A percentile compares a stretch with the other conserved stretches of the same genome.
phyloP scores from a whole-genome alignment of 164 flowering plant species.

The Vitis labrusca region DNA sequence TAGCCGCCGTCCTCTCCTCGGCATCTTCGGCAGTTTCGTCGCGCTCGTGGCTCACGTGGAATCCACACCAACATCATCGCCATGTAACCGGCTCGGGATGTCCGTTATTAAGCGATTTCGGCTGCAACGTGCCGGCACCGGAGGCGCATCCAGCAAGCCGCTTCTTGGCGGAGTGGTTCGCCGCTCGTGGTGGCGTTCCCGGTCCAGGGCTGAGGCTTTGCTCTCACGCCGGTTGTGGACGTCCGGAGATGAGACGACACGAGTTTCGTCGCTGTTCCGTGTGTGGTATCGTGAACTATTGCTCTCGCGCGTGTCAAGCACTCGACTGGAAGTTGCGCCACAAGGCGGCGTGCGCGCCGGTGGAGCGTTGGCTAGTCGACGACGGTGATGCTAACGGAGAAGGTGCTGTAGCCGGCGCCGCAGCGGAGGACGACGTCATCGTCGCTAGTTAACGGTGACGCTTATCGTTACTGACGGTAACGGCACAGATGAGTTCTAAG shows the following conservation, averaged over 20 bases:
- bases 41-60: constrained; percentile 46
- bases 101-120: constrained; percentile 83
- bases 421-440: constrained; percentile 20
- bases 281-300: constrained; percentile 85
- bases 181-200: constrained; percentile 21
- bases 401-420: constrained; percentile 22
- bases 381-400: constrained; percentile 30
- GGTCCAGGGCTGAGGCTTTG: constrained; percentile 66
- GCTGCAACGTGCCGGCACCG: constrained; percentile 82
- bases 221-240: constrained; percentile 77
- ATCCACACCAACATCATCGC: constrained; percentile 21
- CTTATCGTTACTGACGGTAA: constrained; percentile 4
- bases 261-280: constrained; percentile 93
- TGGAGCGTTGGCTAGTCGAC: constrained; percentile 48
- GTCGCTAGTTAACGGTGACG: constrained; percentile 24
- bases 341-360: constrained; percentile 66
- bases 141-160: constrained; percentile 75
- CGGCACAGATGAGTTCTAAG: constrained; percentile 4
- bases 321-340: constrained; percentile 91
- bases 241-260: constrained; percentile 82
- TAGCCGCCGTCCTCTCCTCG: constrained; percentile 47
- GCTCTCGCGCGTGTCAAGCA: constrained; percentile 96
- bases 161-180: constrained; percentile 82
- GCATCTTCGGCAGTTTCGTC: constrained; percentile 16
- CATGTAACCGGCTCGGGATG: constrained; percentile 40